phyloP scores from a whole-genome alignment of 2,329 filamentous ascomycete species.

The Nigrospora osmanthi region DNA sequence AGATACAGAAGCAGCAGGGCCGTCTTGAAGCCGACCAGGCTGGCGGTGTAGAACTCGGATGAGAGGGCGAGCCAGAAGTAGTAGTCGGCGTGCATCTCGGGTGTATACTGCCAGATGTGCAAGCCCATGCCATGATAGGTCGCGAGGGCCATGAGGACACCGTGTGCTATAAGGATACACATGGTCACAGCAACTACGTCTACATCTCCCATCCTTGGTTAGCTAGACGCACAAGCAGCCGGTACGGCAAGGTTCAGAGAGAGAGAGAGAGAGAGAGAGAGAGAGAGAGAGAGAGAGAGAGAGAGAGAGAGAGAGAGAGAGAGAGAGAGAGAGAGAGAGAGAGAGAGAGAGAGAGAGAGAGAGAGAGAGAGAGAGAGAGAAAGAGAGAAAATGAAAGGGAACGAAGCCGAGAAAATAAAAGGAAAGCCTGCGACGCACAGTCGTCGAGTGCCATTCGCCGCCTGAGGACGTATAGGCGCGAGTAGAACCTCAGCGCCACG shows the following conservation, averaged over 20 bases:
- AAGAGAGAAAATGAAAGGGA: background rate
- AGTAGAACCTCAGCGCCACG: slow-evolving; percentile 17
- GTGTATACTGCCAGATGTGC: slow-evolving; percentile 21
- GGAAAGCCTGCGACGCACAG: slow-evolving; percentile 11
- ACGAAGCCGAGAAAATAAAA: background rate
- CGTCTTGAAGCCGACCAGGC: slow-evolving; percentile 20
- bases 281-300: too few species aligned
- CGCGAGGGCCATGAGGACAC: slow-evolving; percentile 17
- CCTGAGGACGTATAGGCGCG: slow-evolving; percentile 5
- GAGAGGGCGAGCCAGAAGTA: slow-evolving; percentile 22
- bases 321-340: too few species aligned
- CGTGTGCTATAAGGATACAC: slow-evolving; percentile 14
- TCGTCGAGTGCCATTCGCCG: slow-evolving; percentile 14
- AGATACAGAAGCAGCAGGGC: slow-evolving; percentile 18
- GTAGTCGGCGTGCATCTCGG: slow-evolving; percentile 17
- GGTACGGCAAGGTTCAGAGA: too few species aligned
- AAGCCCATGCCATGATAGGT: slow-evolving; percentile 21
- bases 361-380: too few species aligned
- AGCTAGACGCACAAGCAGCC: background rate
- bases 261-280: too few species aligned
- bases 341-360: too few species aligned
- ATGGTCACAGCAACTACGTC: slow-evolving; percentile 18
- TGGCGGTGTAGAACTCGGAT: slow-evolving; percentile 19
- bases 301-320: too few species aligned
- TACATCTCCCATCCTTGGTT: slow-evolving; percentile 1